Evolutionary conservation across 192 early-diverging fungal species (phyloP).

Genomic region (Coemansia sp.): DNA sequence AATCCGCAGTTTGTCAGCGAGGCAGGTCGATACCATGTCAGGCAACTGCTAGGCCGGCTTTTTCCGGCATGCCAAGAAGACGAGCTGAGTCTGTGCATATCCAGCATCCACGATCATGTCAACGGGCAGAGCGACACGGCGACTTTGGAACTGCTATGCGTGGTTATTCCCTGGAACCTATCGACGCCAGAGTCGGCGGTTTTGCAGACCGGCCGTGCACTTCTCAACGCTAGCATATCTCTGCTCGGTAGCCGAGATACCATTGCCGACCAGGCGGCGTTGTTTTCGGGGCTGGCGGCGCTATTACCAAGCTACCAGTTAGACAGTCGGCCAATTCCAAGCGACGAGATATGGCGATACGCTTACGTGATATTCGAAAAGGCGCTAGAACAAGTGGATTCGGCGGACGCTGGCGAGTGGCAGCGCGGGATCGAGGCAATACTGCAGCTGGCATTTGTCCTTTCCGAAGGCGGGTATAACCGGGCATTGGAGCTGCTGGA

Average conservation of each 20-base stretch:
- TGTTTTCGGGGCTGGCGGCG: background rate
- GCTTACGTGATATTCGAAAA: background rate
- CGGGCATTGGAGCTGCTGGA: constrained; percentile 1
- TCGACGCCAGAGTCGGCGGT: background rate
- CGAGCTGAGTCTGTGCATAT: background rate
- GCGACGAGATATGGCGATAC: constrained; percentile 2
- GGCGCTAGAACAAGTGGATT: background rate
- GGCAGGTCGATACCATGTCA: background rate
- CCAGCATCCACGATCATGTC: background rate
- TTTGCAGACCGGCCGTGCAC: background rate
- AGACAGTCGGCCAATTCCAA: background rate
- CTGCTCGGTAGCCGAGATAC: background rate
- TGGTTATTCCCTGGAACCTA: constrained; percentile 1
- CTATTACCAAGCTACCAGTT: constrained; percentile 1
- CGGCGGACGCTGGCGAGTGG: background rate
- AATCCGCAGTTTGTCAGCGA: background rate
- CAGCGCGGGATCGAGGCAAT: background rate
- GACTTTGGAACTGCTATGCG: background rate
- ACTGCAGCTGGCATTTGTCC: background rate
- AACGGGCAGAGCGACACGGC: background rate
- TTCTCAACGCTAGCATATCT: background rate
- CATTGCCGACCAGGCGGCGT: background rate
- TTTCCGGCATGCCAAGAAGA: background rate
- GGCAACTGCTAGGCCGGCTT: constrained; percentile 1
- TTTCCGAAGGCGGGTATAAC: background rate